Evolutionary conservation across 805 yeast species (phyloP).

Genomic region (Brettanomyces custersianus): DNA sequence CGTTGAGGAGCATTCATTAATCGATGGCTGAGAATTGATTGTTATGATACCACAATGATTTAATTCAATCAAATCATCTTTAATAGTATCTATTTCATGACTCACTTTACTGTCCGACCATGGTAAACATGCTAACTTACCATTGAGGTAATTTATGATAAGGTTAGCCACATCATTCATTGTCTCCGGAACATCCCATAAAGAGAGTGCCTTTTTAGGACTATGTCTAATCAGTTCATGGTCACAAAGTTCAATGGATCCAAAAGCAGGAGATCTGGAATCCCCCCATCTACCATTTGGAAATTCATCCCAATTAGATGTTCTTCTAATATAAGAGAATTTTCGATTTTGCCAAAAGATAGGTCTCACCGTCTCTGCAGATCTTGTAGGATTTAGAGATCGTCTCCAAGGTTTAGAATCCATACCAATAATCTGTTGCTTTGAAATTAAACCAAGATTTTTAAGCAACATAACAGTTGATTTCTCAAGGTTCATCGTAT

Average conservation of each 20-base stretch:
- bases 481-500: conserved; percentile 95
- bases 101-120: conserved; percentile 93
- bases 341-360: conserved; percentile 95
- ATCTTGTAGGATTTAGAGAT: conserved; percentile 72
- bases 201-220: conserved; percentile 64
- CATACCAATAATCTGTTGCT: conserved; percentile 17
- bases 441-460: conserved; percentile 43
- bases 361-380: conserved; percentile 79
- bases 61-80: conserved; percentile 48
- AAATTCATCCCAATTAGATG: conserved; percentile 94
- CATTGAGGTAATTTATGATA: conserved; percentile 61
- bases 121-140: conserved; percentile 69
- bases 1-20: conserved; percentile 67
- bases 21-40: conserved; percentile 89
- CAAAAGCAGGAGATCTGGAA: conserved; percentile 94
- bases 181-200: conserved; percentile 79
- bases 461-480: conserved; percentile 85
- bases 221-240: conserved; percentile 76
- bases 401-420: conserved; percentile 79
- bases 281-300: conserved; percentile 99
- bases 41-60: conserved; percentile 67
- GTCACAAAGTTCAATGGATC: conserved; percentile 77
- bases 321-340: conserved; percentile 79
- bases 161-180: conserved; percentile 52
- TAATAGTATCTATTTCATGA: conserved; percentile 60